Conservation (phyloP, 2,329 filamentous ascomycete genomes). For the Curvularia sp. region DNA sequence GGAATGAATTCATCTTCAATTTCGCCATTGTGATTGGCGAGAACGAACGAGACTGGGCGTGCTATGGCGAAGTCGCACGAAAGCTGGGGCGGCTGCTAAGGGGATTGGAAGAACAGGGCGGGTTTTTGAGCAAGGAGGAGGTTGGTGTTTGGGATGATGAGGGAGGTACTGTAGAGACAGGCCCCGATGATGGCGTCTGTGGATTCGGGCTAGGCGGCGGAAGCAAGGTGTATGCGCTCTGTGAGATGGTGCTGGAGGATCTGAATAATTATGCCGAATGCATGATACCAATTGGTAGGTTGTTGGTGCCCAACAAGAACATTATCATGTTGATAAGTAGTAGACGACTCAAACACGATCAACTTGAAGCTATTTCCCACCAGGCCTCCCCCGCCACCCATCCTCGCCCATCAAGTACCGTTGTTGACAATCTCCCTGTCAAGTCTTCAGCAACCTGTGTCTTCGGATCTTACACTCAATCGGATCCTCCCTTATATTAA, state of each 20-base stretch:
- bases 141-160: conserved; percentile 46
- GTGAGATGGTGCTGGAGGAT: conserved; percentile 89
- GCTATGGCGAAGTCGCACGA: conserved; percentile 83
- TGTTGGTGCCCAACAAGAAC: neutral
- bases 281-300: conserved; percentile 92
- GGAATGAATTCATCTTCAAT: conserved; percentile 99
- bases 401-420: conserved; percentile 90
- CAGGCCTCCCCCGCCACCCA: conserved; percentile 75
- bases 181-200: conserved; percentile 22
- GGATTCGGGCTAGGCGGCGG: conserved; percentile 43
- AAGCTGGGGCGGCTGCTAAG: conserved; percentile 86
- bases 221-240: conserved; percentile 70
- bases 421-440: conserved; percentile 66
- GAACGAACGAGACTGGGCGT: conserved; percentile 70
- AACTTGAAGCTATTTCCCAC: conserved; percentile 96
- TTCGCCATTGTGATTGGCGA: conserved; percentile 84
- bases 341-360: conserved; percentile 90
- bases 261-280: conserved; percentile 97
- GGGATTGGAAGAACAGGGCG: conserved; percentile 89
- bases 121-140: conserved; percentile 75
- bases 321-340: conserved; percentile 5
- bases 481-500: conserved; percentile 87
- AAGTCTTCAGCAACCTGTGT: conserved; percentile 58
- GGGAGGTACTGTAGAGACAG: conserved; percentile 15
- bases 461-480: conserved; percentile 75